A percentile compares a stretch with the other conserved stretches of the same genome.
These are phyloP conservation scores for Byssothecium circinans DNA, from an alignment of 2,329 filamentous ascomycete genomes.

Conservation along the genomic window DNA sequence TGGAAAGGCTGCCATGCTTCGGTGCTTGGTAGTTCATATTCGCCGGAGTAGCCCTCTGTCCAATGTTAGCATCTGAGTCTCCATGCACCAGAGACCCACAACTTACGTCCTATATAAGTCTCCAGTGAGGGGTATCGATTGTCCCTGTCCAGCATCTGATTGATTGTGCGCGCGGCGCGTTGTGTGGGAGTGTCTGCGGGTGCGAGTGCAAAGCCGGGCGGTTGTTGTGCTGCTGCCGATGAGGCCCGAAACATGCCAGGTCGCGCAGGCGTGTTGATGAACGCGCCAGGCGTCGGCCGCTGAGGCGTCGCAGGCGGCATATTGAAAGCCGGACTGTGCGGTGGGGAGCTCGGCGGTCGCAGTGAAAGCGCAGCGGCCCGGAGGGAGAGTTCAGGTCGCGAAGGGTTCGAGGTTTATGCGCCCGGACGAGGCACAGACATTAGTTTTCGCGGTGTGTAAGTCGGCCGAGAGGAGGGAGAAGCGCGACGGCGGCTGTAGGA, in stretches of 20 bases:
- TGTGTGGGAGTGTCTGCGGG: conserved; percentile 63
- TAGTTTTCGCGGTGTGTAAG: conserved; percentile 22
- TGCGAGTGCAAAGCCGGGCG: conserved; percentile 17
- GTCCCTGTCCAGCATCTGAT: conserved; percentile 74
- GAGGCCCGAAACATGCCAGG: conserved; percentile 28
- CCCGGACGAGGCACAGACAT: conserved; percentile 31
- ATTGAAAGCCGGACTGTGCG: conserved; percentile 31
- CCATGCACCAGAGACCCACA: not conserved
- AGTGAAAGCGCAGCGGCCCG: conserved; percentile 23
- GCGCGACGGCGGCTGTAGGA: conserved; percentile 17
- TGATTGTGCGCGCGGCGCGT: conserved; percentile 81
- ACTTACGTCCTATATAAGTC: conserved; percentile 81
- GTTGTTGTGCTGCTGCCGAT: conserved; percentile 20
- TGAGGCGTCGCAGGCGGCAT: conserved; percentile 57
- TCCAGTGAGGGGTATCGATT: conserved; percentile 86
- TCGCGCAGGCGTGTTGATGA: conserved; percentile 70
- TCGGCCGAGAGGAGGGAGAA: conserved; percentile 15
- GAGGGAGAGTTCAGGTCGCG: conserved; percentile 20
- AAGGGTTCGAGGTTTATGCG: conserved; percentile 26
- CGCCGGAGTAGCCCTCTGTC: conserved; percentile 82
- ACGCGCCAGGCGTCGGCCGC: conserved; percentile 74
- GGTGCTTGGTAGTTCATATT: conserved; percentile 76
- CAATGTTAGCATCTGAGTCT: conserved; percentile 26
- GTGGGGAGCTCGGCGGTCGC: conserved; percentile 8
- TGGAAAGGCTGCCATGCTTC: conserved; percentile 86